These are phyloP conservation scores for Lavandula angustifolia DNA, from an alignment of 257 asterid genomes.

Conservation along the genomic window DNA sequence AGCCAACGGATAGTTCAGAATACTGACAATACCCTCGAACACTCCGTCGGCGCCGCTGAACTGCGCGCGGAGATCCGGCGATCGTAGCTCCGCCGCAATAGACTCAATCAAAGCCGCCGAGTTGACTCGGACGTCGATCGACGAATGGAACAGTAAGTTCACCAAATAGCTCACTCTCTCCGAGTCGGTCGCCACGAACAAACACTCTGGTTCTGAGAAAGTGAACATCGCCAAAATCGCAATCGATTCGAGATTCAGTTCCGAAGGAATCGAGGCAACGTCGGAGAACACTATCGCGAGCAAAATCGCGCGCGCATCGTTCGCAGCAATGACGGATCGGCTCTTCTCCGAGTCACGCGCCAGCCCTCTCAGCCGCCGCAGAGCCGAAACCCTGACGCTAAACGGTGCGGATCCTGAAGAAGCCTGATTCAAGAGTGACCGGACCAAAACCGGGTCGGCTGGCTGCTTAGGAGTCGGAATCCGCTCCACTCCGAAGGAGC, in stretches of 20 bases:
- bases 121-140: constrained; percentile 78
- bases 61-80: constrained; percentile 74
- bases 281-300: constrained; percentile 50
- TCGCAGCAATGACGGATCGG: constrained; percentile 60
- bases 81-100: constrained; percentile 63
- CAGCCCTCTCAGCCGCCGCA: constrained; percentile 62
- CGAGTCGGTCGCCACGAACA: constrained; percentile 58
- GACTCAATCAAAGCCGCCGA: constrained; percentile 87
- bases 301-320: constrained; percentile 54
- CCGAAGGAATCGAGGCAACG: constrained; percentile 46
- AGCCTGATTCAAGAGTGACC: constrained; percentile 64
- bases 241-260: constrained; percentile 63
- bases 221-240: constrained; percentile 65
- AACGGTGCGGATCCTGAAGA: constrained; percentile 49
- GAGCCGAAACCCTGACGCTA: constrained; percentile 54
- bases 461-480: constrained; percentile 98
- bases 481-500: constrained; percentile 77
- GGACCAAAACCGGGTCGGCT: constrained; percentile 77
- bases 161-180: constrained; percentile 60
- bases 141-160: constrained; percentile 71
- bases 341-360: constrained; percentile 92
- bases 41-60: constrained; percentile 66
- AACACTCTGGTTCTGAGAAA: constrained; percentile 68
- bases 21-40: constrained; percentile 71
- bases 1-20: constrained; percentile 59